Evolutionary conservation across 2,329 filamentous ascomycete genomes (phyloP).

Genomic region (Ophiocordyceps australis): DNA sequence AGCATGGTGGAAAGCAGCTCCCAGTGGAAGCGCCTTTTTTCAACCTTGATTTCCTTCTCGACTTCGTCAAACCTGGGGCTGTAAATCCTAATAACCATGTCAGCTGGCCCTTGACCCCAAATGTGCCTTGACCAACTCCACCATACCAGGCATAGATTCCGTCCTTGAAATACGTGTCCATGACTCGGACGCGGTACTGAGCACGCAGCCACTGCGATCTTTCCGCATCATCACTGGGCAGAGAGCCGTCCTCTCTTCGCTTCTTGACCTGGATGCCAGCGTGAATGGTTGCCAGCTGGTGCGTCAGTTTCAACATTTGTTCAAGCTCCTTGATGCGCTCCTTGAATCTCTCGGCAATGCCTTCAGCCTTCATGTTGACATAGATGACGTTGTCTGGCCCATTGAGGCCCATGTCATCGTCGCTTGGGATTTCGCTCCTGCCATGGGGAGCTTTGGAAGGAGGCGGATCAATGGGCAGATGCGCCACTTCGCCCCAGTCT

Average conservation of each 20-base stretch:
- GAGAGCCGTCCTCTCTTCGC: slow-evolving; percentile 1
- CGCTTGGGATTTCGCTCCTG: not conserved
- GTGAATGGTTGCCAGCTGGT: slow-evolving; percentile 2
- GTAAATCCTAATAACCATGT: not conserved
- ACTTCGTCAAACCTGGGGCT: not conserved
- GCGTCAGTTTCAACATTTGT: slow-evolving; percentile 2
- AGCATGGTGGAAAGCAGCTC: slow-evolving; percentile 1
- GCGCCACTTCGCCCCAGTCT: not conserved
- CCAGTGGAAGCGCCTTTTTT: not conserved
- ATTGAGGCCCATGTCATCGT: slow-evolving; percentile 1
- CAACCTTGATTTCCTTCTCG: not conserved
- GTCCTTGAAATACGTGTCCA: slow-evolving; percentile 1
- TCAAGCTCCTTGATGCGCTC: slow-evolving; percentile 1
- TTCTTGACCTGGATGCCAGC: slow-evolving; percentile 1
- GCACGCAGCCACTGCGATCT: not conserved
- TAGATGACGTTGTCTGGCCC: slow-evolving; percentile 1
- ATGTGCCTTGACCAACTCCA: not conserved
- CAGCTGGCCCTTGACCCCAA: not conserved
- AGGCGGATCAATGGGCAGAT: not conserved
- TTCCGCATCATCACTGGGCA: slow-evolving; percentile 1
- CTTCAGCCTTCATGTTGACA: not conserved
- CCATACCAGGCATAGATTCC: slow-evolving; percentile 1
- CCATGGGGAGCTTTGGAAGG: not conserved
- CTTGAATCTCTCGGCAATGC: not conserved
- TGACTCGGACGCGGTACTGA: slow-evolving; percentile 1